These are phyloP conservation scores for Massarina eburnea DNA, from an alignment of 2,329 filamentous ascomycete genomes.

Conservation along the genomic window DNA sequence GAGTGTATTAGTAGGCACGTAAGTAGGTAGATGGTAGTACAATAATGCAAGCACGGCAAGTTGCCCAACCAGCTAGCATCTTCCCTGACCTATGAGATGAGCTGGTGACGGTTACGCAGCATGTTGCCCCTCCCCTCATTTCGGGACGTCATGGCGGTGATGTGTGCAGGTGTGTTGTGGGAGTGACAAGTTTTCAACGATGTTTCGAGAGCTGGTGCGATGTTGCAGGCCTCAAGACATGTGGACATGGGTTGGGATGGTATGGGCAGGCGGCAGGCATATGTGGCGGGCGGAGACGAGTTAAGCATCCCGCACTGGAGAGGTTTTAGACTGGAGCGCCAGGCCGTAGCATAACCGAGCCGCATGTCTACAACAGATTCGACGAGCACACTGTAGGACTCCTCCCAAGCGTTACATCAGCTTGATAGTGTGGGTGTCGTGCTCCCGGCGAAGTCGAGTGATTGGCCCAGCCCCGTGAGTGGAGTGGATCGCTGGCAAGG, in stretches of 20 bases:
- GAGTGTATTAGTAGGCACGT: conserved; percentile 5
- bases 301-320: no score
- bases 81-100: conserved; percentile 11
- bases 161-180: background rate
- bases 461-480: conserved; percentile 19
- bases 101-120: conserved; percentile 7
- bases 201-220: background rate
- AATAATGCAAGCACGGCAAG: no score
- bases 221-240: no score
- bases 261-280: no score
- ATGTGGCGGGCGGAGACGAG: no score
- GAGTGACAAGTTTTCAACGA: background rate
- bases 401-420: background rate
- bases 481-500: conserved; percentile 3
- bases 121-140: background rate
- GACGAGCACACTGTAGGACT: background rate
- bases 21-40: no score
- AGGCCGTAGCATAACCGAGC: no score
- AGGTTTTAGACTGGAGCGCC: no score
- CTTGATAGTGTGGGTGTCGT: background rate
- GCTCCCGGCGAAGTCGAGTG: background rate
- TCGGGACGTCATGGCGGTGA: background rate
- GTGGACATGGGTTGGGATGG: no score
- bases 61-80: conserved; percentile 6
- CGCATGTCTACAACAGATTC: no score